phyloP scores from a whole-genome alignment of 2,329 filamentous ascomycete genomes.

The Penicillium frequentans region DNA sequence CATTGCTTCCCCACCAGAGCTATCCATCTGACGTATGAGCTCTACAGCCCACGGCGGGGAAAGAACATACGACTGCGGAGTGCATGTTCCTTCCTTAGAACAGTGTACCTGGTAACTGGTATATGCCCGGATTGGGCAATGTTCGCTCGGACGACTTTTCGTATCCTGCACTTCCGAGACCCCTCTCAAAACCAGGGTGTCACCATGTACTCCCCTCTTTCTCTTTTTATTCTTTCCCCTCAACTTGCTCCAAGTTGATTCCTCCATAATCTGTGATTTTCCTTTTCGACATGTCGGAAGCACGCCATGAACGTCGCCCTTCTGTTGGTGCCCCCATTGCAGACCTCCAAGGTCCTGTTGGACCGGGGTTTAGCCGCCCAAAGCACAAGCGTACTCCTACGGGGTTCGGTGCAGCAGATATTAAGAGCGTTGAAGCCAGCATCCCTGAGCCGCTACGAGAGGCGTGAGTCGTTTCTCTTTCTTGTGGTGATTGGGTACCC shows the following conservation, averaged over 20 bases:
- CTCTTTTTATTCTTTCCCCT: not conserved
- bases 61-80: not conserved
- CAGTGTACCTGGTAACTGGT: not conserved
- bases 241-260: not conserved
- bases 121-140: slow-evolving; percentile 3
- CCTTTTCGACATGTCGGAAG: slow-evolving; percentile 1
- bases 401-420: slow-evolving; percentile 85
- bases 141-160: slow-evolving; percentile 2
- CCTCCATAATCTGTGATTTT: slow-evolving; percentile 1
- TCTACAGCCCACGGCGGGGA: not conserved
- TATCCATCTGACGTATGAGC: not conserved
- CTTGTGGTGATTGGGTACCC: not conserved
- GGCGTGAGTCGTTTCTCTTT: slow-evolving; percentile 61
- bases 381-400: slow-evolving; percentile 98
- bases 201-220: slow-evolving; percentile 3
- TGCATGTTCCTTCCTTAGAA: not conserved
- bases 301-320: slow-evolving; percentile 70
- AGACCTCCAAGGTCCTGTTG: slow-evolving; percentile 81
- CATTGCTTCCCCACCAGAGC: not conserved
- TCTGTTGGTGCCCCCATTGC: slow-evolving; percentile 80
- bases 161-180: not conserved
- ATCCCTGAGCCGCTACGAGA: slow-evolving; percentile 87
- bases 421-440: slow-evolving; percentile 87
- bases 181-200: slow-evolving; percentile 4
- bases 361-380: slow-evolving; percentile 82